Evolutionary conservation across 108 stramenopile species (phyloP).

Genomic region (Nitzschia palea): DNA sequence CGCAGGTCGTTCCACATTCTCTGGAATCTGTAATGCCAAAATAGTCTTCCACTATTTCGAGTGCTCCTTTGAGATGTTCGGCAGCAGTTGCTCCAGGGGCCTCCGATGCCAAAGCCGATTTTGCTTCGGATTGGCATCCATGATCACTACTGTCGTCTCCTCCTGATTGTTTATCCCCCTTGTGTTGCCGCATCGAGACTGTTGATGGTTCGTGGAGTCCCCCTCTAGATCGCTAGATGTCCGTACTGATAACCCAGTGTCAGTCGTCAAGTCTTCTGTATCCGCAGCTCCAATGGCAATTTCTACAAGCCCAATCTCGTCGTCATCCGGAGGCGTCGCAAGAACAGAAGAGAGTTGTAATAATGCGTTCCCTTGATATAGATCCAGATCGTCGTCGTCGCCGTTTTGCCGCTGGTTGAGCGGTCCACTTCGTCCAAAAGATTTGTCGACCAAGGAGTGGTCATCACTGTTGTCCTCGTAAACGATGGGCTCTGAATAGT

Average conservation of each 20-base stretch:
- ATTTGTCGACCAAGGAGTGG: no score
- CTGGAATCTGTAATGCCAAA: conserved; percentile 11
- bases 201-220: no score
- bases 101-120: not conserved
- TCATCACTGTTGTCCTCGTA: conserved; percentile 16
- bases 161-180: no score
- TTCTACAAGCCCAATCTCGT: not conserved
- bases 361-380: not conserved
- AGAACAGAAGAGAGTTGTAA: not conserved
- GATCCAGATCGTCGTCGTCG: not conserved
- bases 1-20: conserved; percentile 38
- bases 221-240: no score
- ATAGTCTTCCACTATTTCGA: not conserved
- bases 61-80: not conserved
- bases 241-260: no score
- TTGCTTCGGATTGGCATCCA: no score
- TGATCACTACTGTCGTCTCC: no score
- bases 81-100: not conserved
- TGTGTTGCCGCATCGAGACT: no score
- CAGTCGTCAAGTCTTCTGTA: not conserved
- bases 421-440: no score
- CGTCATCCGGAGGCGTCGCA: not conserved
- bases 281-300: conserved; percentile 1
- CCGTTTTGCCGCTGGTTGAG: not conserved
- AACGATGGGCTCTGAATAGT: conserved; percentile 19